phyloP scores from a whole-genome alignment of 2,329 filamentous ascomycete genomes.

The Simplicillium aogashimaense region DNA sequence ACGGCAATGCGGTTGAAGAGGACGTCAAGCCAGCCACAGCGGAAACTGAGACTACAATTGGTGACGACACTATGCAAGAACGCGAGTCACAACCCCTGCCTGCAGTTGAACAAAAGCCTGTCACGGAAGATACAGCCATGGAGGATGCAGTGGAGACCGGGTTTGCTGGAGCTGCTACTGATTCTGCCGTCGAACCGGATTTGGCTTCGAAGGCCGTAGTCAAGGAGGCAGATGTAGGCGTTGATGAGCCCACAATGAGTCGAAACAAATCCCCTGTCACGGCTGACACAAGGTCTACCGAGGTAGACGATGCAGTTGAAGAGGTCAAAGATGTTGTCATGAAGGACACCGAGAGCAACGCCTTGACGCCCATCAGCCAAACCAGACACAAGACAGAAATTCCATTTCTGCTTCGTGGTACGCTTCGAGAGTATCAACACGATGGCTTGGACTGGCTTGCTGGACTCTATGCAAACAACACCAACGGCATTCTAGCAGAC shows the following conservation, averaged over 20 bases:
- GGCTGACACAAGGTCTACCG: slow-evolving; percentile 41
- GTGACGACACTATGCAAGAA: background rate
- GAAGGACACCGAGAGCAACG: slow-evolving; percentile 17
- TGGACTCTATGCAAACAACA: slow-evolving; percentile 81
- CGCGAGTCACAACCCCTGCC: too few relatives aligned
- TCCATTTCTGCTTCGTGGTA: slow-evolving; percentile 77
- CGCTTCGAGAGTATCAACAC: slow-evolving; percentile 89
- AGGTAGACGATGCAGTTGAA: slow-evolving; percentile 26
- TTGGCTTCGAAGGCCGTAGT: slow-evolving; percentile 19
- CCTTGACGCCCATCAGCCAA: slow-evolving; percentile 19
- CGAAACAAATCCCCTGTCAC: slow-evolving; percentile 37
- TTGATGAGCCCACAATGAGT: slow-evolving; percentile 31
- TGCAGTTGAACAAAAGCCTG: background rate
- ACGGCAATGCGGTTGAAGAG: background rate
- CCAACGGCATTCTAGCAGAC: slow-evolving; percentile 92
- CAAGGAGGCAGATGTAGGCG: slow-evolving; percentile 32
- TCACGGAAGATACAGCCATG: slow-evolving; percentile 22
- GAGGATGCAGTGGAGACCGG: slow-evolving; percentile 12
- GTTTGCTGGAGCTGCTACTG: slow-evolving; percentile 13
- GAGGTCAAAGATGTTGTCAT: slow-evolving; percentile 17
- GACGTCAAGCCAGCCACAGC: slow-evolving; percentile 9
- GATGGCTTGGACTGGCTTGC: slow-evolving; percentile 96
- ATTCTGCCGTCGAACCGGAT: slow-evolving; percentile 8
- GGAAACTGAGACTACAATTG: background rate
- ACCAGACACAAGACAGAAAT: slow-evolving; percentile 55